Evolutionary conservation across 2,329 filamentous ascomycete species (phyloP).

Genomic region (Immersiporthe knoxdaviesiana): DNA sequence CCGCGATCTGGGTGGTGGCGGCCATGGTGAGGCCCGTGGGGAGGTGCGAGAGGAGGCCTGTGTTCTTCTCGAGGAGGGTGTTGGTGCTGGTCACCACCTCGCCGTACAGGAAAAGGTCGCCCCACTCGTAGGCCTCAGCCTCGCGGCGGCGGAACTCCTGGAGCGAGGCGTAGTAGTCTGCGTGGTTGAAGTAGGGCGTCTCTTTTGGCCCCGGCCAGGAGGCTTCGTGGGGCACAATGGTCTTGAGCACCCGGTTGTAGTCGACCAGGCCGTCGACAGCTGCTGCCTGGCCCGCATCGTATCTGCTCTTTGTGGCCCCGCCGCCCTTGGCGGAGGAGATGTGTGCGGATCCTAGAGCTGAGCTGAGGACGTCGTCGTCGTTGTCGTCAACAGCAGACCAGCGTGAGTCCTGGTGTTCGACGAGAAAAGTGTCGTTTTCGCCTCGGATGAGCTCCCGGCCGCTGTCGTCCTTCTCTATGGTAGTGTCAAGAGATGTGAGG

Average conservation of each 20-base stretch:
- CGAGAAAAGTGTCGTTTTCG: conserved; percentile 80
- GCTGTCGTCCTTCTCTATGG: conserved; percentile 64
- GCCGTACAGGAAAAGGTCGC: conserved; percentile 78
- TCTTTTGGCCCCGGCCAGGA: conserved; percentile 69
- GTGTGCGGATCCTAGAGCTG: conserved; percentile 50
- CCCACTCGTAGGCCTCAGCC: conserved; percentile 68
- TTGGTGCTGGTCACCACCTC: conserved; percentile 95
- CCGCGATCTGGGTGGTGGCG: conserved; percentile 86
- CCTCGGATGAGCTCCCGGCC: conserved; percentile 75
- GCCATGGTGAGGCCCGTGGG: conserved; percentile 86
- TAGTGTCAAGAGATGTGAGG: conserved; percentile 66
- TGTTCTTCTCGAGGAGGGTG: conserved; percentile 92
- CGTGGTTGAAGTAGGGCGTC: conserved; percentile 86
- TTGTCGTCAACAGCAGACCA: conserved; percentile 60
- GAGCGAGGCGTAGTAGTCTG: conserved; percentile 75
- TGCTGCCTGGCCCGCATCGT: conserved; percentile 28
- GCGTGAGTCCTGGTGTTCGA: conserved; percentile 68
- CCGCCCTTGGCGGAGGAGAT: conserved; percentile 30
- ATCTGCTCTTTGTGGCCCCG: conserved; percentile 12
- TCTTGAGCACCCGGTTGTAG: conserved; percentile 74
- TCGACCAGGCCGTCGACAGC: conserved; percentile 67
- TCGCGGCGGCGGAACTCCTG: conserved; percentile 64
- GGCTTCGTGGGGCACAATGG: conserved; percentile 71
- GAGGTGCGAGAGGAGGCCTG: conserved; percentile 72
- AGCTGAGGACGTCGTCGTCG: conserved; percentile 53